Evolutionary conservation across 805 yeast species (phyloP), one percentile per base, ranked within the genome.

Genomic region (Priceomyces carsonii): DNA sequence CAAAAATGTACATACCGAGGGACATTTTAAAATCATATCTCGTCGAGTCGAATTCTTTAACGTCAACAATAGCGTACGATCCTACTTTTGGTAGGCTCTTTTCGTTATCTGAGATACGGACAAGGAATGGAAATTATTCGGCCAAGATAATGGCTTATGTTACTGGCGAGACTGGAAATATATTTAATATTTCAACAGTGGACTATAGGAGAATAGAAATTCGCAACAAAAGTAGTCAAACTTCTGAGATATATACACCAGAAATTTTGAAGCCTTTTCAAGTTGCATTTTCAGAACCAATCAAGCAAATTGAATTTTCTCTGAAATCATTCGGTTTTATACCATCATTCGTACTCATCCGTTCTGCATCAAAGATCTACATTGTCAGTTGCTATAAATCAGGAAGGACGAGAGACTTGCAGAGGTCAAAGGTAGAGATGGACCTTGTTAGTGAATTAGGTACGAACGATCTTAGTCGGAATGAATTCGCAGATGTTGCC

Each of bases 401-500:
- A 6, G 14, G 18, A 12, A 16, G 15, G 19, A 24, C 23, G 25
- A 9, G 5, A 5, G 28, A 21, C 32, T 28, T 13, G 29, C 22
- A 18, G 16, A 28, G 23, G 15, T 36, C 35, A 16, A 25, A 26
- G 7, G 25, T 44, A 33, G 39, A 40, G 21, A 16, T 41, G 10
- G 34, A 26, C 7, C 32, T 43, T 12, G 26, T 48, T 18, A 53
- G 56, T 35, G 50, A 36, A 22, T 36, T 65, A 22, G 34, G 38
- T 4, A 45, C 57, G 3, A 29, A 39, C 3, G 46, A 47, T 0
- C 47, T 66, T 4, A 42, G 49, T 10, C 64, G 62, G 9, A 50
- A 54, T 19, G 62, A 63, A 2, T 61, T 75, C 36, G 69, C 78
- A 1, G 78, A 78, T 51, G 56, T 69, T 8, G 44, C 64, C 2